Base-by-base conservation (phyloP, 2,329 filamentous ascomycete genomes). In the Cryphonectria nitschkei region DNA sequence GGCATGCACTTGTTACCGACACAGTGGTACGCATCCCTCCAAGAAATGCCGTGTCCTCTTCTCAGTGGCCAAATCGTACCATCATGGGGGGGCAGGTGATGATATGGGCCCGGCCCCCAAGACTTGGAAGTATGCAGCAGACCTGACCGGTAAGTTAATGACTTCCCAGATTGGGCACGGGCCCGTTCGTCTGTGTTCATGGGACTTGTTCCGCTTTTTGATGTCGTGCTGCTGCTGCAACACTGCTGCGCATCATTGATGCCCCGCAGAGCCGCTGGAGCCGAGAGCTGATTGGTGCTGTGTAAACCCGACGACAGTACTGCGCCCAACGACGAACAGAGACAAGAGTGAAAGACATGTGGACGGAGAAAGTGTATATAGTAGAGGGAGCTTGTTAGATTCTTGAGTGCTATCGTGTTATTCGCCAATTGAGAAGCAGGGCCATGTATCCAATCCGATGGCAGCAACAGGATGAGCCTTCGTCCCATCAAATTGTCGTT, bases 71-170 rank as follows among this genome's bases (percentile, higher is more conserved):
- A 16, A 46, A 3, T 19, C 13, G 61, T 19, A 22, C 39, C 26
- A n/a, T 64, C 11, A 46, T 64, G 61, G 61, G 16, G 46, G 61
- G 37, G n/a, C 37, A 64, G 22, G 43, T 64, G 39, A 46, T 29
- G 39, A 29, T 39, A 41, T 63, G 11, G 14, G 22, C 4, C 11
- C 37, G 9, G 26, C 37, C 60, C 60, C 32, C 60, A 39, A 64
- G 32, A n/a, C 22, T 37, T 29, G 4, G 37, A 64, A 22, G 2
- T 43, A 64, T 64, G 61, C 39, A n/a, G 61, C 37, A 32, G n/a
- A n/a, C 39, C 34, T 43, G 39, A 32, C 11, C n/a, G 37, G 37
- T 39, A 39, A 39, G 37, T 0, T 13, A 39, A 9, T 39, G 37
- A 9, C 37, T n/a, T 50, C 22, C 34, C 6, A 39, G 5, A 22